These are phyloP conservation scores for Marasmius fiardii DNA, from an alignment of 1,284 basidiomycete species.

Conservation along the genomic window DNA sequence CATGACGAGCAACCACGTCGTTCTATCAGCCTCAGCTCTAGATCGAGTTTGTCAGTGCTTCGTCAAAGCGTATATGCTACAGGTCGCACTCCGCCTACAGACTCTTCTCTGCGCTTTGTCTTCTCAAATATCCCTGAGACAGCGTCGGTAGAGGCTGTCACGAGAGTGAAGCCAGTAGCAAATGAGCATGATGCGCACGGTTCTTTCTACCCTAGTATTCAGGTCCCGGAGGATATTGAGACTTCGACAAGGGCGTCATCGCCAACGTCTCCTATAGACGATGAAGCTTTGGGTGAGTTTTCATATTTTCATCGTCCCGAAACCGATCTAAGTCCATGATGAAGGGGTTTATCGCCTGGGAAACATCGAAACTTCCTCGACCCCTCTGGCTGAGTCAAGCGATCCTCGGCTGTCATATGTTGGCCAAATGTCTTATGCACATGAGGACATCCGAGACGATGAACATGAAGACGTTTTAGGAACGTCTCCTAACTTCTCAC, in stretches of 20 bases:
- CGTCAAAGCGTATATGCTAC: constrained; percentile 11
- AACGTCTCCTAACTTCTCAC: constrained; percentile 8
- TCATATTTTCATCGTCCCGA: constrained; percentile 1
- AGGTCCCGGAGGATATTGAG: constrained; percentile 64
- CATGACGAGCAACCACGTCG: constrained; percentile 1
- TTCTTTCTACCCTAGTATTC: constrained; percentile 35
- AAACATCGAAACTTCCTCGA: constrained; percentile 47
- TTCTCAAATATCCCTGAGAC: constrained; percentile 14
- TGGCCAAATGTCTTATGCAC: constrained; percentile 30
- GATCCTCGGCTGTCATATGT: constrained; percentile 40
- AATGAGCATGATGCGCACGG: constrained; percentile 9
- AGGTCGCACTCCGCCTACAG: constrained; percentile 5
- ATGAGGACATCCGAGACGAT: constrained; percentile 21
- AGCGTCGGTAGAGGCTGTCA: constrained; percentile 14
- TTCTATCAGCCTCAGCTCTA: constrained; percentile 8
- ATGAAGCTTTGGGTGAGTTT: constrained; percentile 48
- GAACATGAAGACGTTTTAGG: constrained; percentile 8
- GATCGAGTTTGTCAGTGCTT: constrained; percentile 7
- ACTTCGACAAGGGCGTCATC: constrained; percentile 52
- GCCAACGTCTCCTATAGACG: constrained; percentile 27
- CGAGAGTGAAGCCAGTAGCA: constrained; percentile 9
- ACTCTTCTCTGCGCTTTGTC: constrained; percentile 14
- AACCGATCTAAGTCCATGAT: constrained; percentile 9
- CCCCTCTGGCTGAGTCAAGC: constrained; percentile 40
- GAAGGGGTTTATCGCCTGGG: constrained; percentile 50